Base-by-base conservation (phyloP, 371 early-diverging fungal genomes). In the Mortierella sp. region DNA sequence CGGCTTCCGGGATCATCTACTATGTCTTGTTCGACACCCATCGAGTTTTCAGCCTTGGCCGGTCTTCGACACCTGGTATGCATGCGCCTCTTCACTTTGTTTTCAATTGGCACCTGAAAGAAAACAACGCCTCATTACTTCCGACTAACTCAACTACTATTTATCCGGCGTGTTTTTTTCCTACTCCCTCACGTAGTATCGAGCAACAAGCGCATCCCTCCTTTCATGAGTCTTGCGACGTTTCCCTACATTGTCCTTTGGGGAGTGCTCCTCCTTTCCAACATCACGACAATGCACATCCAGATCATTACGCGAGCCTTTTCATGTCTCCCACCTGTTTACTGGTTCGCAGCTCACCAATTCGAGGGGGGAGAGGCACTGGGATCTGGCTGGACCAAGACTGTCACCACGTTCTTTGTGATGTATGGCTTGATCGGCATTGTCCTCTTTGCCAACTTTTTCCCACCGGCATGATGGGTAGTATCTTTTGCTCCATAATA, bases 301-400 rank as follows among this genome's bases (percentile, higher is more conserved):
- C 98, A 98, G 89, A 93, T 98, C 9, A 95, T 97, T 73, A 94
- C 94, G 44, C 92, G 98, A 8, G 96, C 97, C 70, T 95, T 97
- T 77, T 95, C 98, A 0, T 94, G 93, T 14, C 57, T 95, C 70
- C 98, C 98, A 0, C 89, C 91, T 0, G 84, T 97, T 43, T 97
- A 95, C 80, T 97, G 97, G 97, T 95, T 87, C 82, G 91, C 92
- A 1, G 95, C 94, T 0, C 90, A 95, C 76, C 77, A 91, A 31
- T 89, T 89, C 64, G 70, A 81, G 16, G 67, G 53, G 70, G 70
- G 44, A 70, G 43, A 70, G 24, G 53, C 73, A 57, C 40, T 69
- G n/a, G 81, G 80, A n/a, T 34, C 71, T 34, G 70, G 87, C 50
- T 76, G 82, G 75, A 89, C 88, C 21, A 80, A 86, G 57, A n/a